Conservation (phyloP, 805 yeast genomes). For the Barnettozyma sucrosica region DNA sequence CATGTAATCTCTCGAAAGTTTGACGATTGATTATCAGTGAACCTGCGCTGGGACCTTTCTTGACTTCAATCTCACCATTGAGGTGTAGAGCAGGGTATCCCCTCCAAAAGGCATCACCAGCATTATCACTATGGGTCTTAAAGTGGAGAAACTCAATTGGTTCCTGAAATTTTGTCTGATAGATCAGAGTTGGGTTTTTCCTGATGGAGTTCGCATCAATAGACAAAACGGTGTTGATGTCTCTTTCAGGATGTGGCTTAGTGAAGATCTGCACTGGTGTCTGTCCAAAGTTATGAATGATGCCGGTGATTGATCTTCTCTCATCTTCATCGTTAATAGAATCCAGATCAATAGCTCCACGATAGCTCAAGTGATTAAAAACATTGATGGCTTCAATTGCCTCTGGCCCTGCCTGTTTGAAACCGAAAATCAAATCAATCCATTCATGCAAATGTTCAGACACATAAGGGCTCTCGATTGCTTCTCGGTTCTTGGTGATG, state of each 20-base stretch:
- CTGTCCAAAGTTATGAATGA: constrained; percentile 89
- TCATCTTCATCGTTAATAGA: constrained; percentile 68
- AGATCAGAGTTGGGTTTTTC: constrained; percentile 33
- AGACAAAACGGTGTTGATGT: constrained; percentile 32
- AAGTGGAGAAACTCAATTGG: constrained; percentile 42
- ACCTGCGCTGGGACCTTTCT: constrained; percentile 19
- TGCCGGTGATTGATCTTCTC: constrained; percentile 70
- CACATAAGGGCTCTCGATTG: constrained; percentile 77
- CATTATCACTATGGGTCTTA: constrained; percentile 32
- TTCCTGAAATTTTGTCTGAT: constrained; percentile 36
- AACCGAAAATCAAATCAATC: constrained; percentile 84
- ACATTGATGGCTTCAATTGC: constrained; percentile 69
- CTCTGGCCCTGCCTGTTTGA: constrained; percentile 64
- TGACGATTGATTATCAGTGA: constrained; percentile 22
- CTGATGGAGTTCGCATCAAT: constrained; percentile 29
- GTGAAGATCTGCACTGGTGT: constrained; percentile 72
- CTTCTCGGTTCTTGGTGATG: constrained; percentile 71
- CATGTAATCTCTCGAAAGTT: constrained; percentile 28
- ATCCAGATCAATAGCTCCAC: constrained; percentile 77
- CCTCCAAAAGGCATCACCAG: constrained; percentile 39
- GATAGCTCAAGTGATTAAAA: constrained; percentile 78
- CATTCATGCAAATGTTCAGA: constrained; percentile 71
- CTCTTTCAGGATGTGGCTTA: constrained; percentile 57
- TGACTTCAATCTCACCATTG: constrained; percentile 24
- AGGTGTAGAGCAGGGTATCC: constrained; percentile 36